Evolutionary conservation across 805 yeast species (phyloP), one percentile per base, ranked within the genome.

Genomic region (Teunomyces panamensis): DNA sequence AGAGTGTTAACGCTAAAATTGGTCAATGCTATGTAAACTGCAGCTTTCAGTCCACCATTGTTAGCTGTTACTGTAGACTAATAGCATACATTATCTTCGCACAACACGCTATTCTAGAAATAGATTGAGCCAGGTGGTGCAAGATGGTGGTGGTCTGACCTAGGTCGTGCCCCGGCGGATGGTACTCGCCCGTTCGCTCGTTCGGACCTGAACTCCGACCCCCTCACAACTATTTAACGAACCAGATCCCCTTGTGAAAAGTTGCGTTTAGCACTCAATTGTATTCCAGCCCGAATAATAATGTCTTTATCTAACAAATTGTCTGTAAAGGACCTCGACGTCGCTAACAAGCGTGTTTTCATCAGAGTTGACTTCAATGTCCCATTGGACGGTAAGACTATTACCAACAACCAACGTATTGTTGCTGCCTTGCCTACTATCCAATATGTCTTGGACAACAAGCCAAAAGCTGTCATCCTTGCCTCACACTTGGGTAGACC

Each of bases 401-500:
- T 94, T 80, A 95, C 99, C 78, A 94, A 95, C 84, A 95, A 94
- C 81, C 98, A 94, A 79, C 87, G 99, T 79, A 94, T 94, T 67
- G 98, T 91, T 64, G 99, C 99, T 70, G 99, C 99, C 59, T 77
- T 95, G 64, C 99, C 99, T 73, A 92, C 99, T 60, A 94, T 94
- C 78, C 74, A 95, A 75, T 94, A 92, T 72, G 97, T 92, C 46
- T 77, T 87, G 69, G 92, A 88, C 68, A 85, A 92, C 59, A 81
- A 87, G 65, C 96, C 99, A 68, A 89, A 86, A 80, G 89, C 83
- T 58, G 85, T 94, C 58, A 78, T 94, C 59, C 82, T 94, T 62
- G 98, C 97, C 57, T 91, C 98, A 52, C 99, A 94, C 73, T 81
- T 94, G 71, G 99, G 99, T 67, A 90, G 99, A 80, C 99, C 99